Conservation (phyloP, 78 protist species). For the Capsaspora owczarzaki region DNA sequence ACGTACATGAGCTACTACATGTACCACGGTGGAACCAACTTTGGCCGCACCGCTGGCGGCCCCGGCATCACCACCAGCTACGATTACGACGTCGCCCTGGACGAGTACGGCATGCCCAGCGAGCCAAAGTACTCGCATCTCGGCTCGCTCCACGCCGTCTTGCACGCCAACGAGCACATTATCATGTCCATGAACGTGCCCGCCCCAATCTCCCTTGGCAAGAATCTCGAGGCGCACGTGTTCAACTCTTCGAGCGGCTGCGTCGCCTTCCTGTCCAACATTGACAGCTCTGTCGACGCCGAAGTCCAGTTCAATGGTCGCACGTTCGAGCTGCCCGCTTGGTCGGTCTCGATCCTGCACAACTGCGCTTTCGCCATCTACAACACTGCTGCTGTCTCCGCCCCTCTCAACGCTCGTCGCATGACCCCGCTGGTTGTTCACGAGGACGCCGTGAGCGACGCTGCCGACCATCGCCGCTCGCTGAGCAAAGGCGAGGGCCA, state of each 20-base stretch:
- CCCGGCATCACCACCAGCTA: conserved; percentile 28
- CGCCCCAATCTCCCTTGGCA: background rate
- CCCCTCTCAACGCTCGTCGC: too few species aligned
- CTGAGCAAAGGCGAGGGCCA: too few species aligned
- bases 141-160: background rate
- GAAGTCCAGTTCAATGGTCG: background rate
- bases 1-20: background rate
- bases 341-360: background rate
- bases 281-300: background rate
- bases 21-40: conserved; percentile 49
- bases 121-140: background rate
- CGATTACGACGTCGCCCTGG: conserved; percentile 39
- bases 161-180: background rate
- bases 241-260: background rate
- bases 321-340: background rate
- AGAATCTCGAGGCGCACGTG: background rate
- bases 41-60: conserved; percentile 22
- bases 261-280: background rate
- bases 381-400: too few species aligned
- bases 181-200: background rate
- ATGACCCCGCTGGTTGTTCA: too few species aligned
- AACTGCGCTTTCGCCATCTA: too few species aligned
- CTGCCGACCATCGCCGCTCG: too few species aligned
- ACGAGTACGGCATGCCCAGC: conserved; percentile 21
- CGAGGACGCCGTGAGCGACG: too few species aligned